phyloP scores from a whole-genome alignment of 2,329 filamentous ascomycete species.

The Botrytis deweyae region DNA sequence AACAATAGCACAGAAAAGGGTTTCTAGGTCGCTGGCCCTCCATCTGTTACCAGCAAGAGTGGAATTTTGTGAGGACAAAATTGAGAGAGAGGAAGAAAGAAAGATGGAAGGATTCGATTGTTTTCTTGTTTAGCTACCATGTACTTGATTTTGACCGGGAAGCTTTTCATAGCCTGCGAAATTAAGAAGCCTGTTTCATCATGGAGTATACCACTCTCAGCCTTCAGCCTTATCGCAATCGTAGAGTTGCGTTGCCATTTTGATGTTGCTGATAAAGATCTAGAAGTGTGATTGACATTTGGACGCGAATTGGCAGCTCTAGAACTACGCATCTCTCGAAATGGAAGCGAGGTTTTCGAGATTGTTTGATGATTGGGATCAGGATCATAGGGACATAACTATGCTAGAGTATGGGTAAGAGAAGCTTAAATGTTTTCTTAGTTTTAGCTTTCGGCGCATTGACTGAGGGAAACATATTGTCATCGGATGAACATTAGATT shows the following conservation, averaged over 20 bases:
- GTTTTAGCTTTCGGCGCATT: neutral
- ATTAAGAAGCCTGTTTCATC: neutral
- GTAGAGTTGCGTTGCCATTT: neutral
- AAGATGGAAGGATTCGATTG: neutral
- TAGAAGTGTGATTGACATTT: neutral
- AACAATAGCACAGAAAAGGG: neutral
- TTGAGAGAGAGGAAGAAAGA: neutral
- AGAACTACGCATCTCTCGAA: neutral
- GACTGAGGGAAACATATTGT: neutral
- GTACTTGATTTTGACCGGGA: neutral
- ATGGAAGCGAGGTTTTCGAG: slow-evolving; percentile 21
- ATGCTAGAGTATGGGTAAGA: slow-evolving; percentile 20
- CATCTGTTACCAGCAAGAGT: neutral
- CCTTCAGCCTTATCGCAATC: neutral
- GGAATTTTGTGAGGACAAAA: too few species aligned
- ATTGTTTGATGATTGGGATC: slow-evolving; percentile 23
- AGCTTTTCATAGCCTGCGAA: neutral
- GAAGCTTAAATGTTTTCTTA: neutral
- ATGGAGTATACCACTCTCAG: neutral
- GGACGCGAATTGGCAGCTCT: neutral
- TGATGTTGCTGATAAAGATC: neutral
- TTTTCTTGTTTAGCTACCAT: neutral
- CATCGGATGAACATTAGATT: neutral
- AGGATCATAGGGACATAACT: slow-evolving; percentile 13
- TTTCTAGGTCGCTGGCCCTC: neutral